These are phyloP conservation scores for Coemansia sp. DNA, from an alignment of 192 early-diverging fungal species.

Conservation along the genomic window DNA sequence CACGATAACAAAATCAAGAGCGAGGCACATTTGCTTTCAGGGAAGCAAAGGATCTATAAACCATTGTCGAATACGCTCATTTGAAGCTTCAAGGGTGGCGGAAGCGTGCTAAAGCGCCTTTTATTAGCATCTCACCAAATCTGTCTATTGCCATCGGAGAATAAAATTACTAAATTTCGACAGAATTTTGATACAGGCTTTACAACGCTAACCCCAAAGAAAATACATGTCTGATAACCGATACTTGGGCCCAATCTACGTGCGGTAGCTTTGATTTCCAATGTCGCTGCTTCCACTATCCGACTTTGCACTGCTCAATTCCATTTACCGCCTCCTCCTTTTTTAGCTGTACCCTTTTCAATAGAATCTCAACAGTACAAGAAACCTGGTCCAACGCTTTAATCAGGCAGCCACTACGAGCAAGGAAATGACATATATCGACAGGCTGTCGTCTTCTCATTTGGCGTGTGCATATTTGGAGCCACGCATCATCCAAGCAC, in stretches of 20 bases:
- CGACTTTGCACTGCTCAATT: not conserved
- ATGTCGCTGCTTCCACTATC: not conserved
- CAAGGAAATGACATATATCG: not conserved
- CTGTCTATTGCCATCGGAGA: not conserved
- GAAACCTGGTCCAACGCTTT: not conserved
- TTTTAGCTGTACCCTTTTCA: not conserved
- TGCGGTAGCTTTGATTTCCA: too few species aligned
- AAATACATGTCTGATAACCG: not conserved
- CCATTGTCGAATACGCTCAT: not conserved
- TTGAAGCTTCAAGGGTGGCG: not conserved
- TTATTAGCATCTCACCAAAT: not conserved
- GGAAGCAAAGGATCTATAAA: not conserved
- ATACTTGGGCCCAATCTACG: too few species aligned
- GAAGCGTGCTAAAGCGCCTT: not conserved
- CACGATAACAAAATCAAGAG: not conserved
- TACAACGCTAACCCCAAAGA: not conserved
- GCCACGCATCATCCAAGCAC: not conserved
- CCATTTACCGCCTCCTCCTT: slow-evolving; percentile 2
- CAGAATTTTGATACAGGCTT: not conserved
- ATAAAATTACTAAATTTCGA: not conserved
- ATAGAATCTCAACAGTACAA: not conserved
- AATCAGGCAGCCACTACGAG: not conserved
- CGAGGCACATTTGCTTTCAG: not conserved
- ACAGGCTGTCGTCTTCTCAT: not conserved
- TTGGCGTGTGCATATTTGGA: not conserved